These are phyloP conservation scores for Cyclotella sp. DNA, from an alignment of 108 stramenopile genomes.

Conservation along the genomic window DNA sequence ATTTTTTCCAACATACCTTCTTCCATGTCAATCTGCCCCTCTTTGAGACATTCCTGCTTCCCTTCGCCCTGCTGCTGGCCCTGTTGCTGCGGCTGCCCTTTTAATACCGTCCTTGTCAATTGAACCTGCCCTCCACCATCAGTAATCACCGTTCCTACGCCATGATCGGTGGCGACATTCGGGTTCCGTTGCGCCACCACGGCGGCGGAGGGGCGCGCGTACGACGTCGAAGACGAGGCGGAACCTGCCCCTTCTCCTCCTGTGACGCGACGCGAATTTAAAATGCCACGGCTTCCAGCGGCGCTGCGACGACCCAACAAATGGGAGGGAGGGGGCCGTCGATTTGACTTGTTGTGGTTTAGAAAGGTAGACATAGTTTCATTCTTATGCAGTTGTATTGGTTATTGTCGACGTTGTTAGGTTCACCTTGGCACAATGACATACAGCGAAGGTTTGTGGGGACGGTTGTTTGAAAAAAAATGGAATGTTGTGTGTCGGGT, in stretches of 20 bases:
- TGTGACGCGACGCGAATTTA: conserved; percentile 1
- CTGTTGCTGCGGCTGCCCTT: conserved; percentile 3
- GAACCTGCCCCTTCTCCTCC: not conserved
- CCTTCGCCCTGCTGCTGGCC: conserved; percentile 28
- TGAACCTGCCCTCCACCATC: conserved; percentile 50
- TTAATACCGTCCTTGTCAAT: conserved; percentile 23
- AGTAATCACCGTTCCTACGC: not conserved
- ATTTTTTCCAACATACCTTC: conserved; percentile 43
- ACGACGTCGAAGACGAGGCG: not conserved
- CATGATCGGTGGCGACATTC: not conserved
- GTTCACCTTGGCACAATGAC: not conserved
- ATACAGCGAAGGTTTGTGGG: not conserved
- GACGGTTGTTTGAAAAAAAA: no score
- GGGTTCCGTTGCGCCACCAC: not conserved
- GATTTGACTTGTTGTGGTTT: not conserved
- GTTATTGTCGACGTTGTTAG: no score
- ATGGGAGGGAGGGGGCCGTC: conserved; percentile 1
- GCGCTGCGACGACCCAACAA: not conserved
- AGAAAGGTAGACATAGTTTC: conserved; percentile 5
- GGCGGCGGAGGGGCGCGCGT: not conserved
- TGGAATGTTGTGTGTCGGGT: no score
- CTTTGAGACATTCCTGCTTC: conserved; percentile 24
- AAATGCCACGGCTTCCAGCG: not conserved
- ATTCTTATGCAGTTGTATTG: not conserved
- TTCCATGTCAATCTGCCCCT: conserved; percentile 57